Percentiles rank a stretch among this genome's conserved stretches.
Evolutionary conservation across 441 rosid genomes (phyloP).

Genomic region (Kokia cookei): DNA sequence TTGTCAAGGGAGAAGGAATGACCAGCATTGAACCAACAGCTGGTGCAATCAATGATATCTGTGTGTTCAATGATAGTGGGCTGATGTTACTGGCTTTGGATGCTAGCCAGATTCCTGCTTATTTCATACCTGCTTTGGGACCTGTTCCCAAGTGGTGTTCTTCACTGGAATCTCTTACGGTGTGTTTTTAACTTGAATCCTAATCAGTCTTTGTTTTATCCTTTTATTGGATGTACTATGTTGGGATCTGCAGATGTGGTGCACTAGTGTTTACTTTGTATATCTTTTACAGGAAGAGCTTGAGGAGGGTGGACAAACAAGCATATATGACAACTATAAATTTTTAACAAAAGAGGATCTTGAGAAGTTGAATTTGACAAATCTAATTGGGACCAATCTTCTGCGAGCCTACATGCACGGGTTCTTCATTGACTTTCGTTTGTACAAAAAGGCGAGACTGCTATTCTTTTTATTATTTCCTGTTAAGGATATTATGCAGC

Average conservation of each 20-base stretch:
- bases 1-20: slow-evolving; percentile 73
- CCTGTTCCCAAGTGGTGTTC: slow-evolving; percentile 97
- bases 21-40: slow-evolving; percentile 87
- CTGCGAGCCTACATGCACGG: slow-evolving; percentile 92
- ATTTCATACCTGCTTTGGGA: slow-evolving; percentile 85
- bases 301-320: slow-evolving; percentile 77
- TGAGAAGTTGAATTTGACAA: slow-evolving; percentile 68
- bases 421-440: slow-evolving; percentile 59
- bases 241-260: not conserved
- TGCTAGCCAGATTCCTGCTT: slow-evolving; percentile 76
- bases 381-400: slow-evolving; percentile 82
- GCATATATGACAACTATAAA: slow-evolving; percentile 80
- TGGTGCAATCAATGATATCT: slow-evolving; percentile 80
- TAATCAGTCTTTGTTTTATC: not conserved
- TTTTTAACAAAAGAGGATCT: slow-evolving; percentile 84
- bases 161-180: slow-evolving; percentile 73
- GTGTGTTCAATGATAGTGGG: slow-evolving; percentile 79
- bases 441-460: slow-evolving; percentile 69
- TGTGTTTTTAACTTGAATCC: slow-evolving; percentile 17
- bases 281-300: slow-evolving; percentile 73
- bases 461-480: not conserved
- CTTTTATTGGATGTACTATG: slow-evolving; percentile 5
- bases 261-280: not conserved
- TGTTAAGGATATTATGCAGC: not conserved
- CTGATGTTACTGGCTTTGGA: slow-evolving; percentile 81